A percentile compares a stretch with the other conserved stretches of the same genome.
Evolutionary conservation across 176 grass and related monocot genomes (phyloP).

Genomic region (Aegilops sharonensis): DNA sequence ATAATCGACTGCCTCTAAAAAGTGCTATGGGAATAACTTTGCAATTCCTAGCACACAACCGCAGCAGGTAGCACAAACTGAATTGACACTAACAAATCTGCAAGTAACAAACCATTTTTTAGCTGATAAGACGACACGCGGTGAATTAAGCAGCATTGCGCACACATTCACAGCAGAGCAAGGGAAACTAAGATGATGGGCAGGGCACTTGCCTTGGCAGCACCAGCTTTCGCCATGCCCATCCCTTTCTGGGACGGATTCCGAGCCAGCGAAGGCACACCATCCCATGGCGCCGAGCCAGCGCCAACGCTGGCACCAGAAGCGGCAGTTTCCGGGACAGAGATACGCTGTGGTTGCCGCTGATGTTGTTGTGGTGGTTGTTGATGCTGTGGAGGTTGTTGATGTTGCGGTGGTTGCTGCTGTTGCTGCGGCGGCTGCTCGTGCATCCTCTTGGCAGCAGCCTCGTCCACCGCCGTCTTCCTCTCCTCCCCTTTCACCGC

Average conservation of each 20-base stretch:
- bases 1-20: background rate
- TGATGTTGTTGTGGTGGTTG: background rate
- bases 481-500: constrained; percentile 21
- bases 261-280: constrained; percentile 54
- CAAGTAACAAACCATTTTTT: background rate
- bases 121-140: background rate
- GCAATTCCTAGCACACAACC: background rate
- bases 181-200: background rate
- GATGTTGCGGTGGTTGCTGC: background rate
- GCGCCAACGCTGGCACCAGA: background rate
- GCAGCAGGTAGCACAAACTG: background rate
- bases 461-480: constrained; percentile 25
- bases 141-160: constrained; percentile 21
- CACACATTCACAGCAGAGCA: constrained; percentile 2
- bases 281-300: constrained; percentile 25
- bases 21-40: background rate
- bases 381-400: constrained; percentile 5
- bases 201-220: constrained; percentile 54
- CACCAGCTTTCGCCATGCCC: constrained; percentile 52
- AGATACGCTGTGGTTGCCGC: background rate
- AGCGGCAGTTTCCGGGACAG: background rate
- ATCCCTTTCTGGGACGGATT: constrained; percentile 61
- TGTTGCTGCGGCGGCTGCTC: constrained; percentile 26
- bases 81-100: background rate
- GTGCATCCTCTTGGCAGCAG: constrained; percentile 49